Evolutionary conservation across 176 grass and related monocot genomes (phyloP), one percentile per base, ranked within the genome.

Genomic region (Avena sativa): DNA sequence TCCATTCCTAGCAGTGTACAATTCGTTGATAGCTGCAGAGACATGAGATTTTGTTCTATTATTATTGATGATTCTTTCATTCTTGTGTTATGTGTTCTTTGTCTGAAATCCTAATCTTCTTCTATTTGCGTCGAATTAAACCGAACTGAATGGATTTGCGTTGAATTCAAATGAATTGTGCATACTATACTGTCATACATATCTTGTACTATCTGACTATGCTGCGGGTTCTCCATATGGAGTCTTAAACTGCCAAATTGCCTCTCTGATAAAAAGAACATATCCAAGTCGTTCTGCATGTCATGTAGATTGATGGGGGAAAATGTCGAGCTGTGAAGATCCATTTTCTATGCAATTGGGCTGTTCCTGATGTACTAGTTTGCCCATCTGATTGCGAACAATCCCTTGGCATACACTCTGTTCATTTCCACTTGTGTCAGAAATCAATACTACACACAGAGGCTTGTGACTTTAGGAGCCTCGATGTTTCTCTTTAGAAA

Each of bases 41-140:
- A 81, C 71, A 15, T 81, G 76, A 30, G 26, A 15, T 82, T 88
- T 91, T 77, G 68, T 62, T 88, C n/a, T 63, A 67, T 5, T 61
- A 32, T 69, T 85, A 63, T 36, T 78, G 52, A 77, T 71, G 61
- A 91, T 91, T 91, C 86, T 91, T 91, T 88, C 69, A 85, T 91
- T 91, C 71, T 46, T 63, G 25, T 46, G 34, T 53, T 77, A 1
- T 17, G 9, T 43, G 25, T 75, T 64, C 11, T 28, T 64, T 23
- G 26, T 64, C 8, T 11, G 9, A 61, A n/a, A 3, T 23, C 26
- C 61, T 64, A 43, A 7, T 43, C 5, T 43, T 32, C 32, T 43
- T 43, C 7, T 43, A 43, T 43, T 43, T 43, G 40, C 40, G 6
- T 43, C 40, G 7, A 43, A 43, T 43, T 43, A 6, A 43, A 43